Percentiles rank a stretch among this genome's conserved stretches.
phyloP scores from a whole-genome alignment of 2,329 filamentous ascomycete genomes.

The Fusarium sp. region DNA sequence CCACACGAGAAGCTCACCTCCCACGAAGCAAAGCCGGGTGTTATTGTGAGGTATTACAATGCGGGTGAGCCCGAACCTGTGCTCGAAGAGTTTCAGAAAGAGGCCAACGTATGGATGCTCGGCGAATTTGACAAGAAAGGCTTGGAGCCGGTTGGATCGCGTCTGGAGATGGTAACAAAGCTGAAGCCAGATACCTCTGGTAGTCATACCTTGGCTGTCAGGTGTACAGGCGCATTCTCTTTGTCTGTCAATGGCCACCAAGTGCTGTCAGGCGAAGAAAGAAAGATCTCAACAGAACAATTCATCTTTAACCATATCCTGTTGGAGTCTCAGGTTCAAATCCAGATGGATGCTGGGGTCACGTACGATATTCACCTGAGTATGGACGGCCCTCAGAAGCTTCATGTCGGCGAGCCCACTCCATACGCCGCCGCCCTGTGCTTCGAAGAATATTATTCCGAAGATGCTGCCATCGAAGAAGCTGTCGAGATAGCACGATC shows the following conservation, averaged over 20 bases:
- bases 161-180: slow-evolving; percentile 18
- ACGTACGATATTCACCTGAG: slow-evolving; percentile 14
- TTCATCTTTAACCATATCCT: slow-evolving; percentile 30
- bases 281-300: slow-evolving; percentile 26
- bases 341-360: slow-evolving; percentile 15
- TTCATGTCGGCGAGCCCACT: slow-evolving; percentile 1
- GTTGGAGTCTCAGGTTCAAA: slow-evolving; percentile 24
- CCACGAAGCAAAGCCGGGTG: slow-evolving; percentile 4
- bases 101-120: slow-evolving; percentile 27
- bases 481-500: slow-evolving; percentile 19
- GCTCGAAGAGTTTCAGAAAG: slow-evolving; percentile 9
- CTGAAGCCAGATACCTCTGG: slow-evolving; percentile 24
- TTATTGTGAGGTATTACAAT: slow-evolving; percentile 26
- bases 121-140: slow-evolving; percentile 16
- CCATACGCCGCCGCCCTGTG: slow-evolving; percentile 21
- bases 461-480: slow-evolving; percentile 16
- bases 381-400: slow-evolving; percentile 10
- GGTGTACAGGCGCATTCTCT: slow-evolving; percentile 23
- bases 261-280: slow-evolving; percentile 16
- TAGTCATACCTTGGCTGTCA: slow-evolving; percentile 24
- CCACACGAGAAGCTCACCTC: slow-evolving; percentile 1
- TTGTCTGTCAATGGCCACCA: slow-evolving; percentile 8
- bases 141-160: slow-evolving; percentile 9
- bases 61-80: neutral
- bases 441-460: slow-evolving; percentile 37